Conservation (phyloP, 2,329 filamentous ascomycete species). For the Penicillium psychrosexuale region DNA sequence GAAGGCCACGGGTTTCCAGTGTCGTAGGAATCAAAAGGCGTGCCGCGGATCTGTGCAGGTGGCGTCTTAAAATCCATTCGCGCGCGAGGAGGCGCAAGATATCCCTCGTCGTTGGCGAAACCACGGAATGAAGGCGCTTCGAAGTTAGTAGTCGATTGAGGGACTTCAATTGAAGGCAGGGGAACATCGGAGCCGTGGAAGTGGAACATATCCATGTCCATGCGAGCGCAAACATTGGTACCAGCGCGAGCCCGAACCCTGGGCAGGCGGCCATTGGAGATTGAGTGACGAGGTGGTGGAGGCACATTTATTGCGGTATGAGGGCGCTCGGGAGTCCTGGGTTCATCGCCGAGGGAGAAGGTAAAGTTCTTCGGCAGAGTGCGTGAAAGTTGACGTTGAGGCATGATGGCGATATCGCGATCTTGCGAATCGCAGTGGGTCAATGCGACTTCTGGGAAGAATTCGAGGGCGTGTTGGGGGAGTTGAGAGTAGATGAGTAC, state of each 20-base stretch:
- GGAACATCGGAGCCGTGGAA: slow-evolving; percentile 38
- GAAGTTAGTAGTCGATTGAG: slow-evolving; percentile 27
- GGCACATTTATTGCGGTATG: slow-evolving; percentile 40
- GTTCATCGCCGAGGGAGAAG: slow-evolving; percentile 38
- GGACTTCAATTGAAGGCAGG: slow-evolving; percentile 45
- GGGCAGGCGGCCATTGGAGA: slow-evolving; percentile 41
- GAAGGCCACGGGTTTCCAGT: slow-evolving; percentile 30
- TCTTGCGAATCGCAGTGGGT: slow-evolving; percentile 6
- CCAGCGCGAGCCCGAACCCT: slow-evolving; percentile 40
- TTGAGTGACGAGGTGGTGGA: slow-evolving; percentile 45
- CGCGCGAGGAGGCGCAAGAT: slow-evolving; percentile 40
- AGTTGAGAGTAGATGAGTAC: slow-evolving; percentile 1
- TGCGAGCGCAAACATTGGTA: slow-evolving; percentile 37
- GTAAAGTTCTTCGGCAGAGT: slow-evolving; percentile 50
- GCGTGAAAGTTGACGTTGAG: slow-evolving; percentile 43
- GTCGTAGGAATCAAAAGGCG: slow-evolving; percentile 32
- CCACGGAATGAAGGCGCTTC: slow-evolving; percentile 25
- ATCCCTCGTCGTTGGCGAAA: slow-evolving; percentile 32
- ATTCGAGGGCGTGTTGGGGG: slow-evolving; percentile 5
- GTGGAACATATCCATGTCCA: slow-evolving; percentile 36
- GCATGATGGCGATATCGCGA: slow-evolving; percentile 29
- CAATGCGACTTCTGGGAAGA: slow-evolving; percentile 9
- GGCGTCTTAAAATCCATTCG: slow-evolving; percentile 44
- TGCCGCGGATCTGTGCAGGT: slow-evolving; percentile 44
- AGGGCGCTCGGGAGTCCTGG: slow-evolving; percentile 45